Evolutionary conservation across 768 basidiomycete genomes (phyloP).

Genomic region (Tulasnella sp.): DNA sequence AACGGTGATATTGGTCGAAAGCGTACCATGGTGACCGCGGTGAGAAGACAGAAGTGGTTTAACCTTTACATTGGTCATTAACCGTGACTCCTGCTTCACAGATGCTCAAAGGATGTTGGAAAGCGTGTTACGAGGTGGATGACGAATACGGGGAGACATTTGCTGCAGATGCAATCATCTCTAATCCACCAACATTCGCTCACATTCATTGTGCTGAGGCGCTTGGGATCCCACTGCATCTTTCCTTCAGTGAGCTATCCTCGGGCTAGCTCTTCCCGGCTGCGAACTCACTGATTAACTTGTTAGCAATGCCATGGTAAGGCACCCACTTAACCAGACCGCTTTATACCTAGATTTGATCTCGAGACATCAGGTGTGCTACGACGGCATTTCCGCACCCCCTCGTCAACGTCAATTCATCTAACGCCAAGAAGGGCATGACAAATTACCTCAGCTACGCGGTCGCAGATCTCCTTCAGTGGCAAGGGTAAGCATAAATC

Average conservation of each 20-base stretch:
- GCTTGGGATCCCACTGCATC: constrained; percentile 43
- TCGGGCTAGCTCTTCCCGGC: too few relatives aligned
- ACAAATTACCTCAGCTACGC: constrained; percentile 50
- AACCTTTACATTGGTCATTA: background rate
- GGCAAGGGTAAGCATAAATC: constrained; percentile 38
- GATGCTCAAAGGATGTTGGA: constrained; percentile 56
- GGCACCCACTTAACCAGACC: too few relatives aligned
- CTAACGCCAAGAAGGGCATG: constrained; percentile 42
- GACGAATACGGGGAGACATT: constrained; percentile 35
- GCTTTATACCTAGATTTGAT: too few relatives aligned
- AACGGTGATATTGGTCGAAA: constrained; percentile 54
- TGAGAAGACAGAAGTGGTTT: background rate
- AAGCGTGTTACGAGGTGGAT: constrained; percentile 40
- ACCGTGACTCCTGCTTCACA: constrained; percentile 19
- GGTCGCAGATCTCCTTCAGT: constrained; percentile 46
- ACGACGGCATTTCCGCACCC: constrained; percentile 50
- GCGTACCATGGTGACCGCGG: constrained; percentile 44
- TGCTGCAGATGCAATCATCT: constrained; percentile 52
- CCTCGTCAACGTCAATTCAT: constrained; percentile 44
- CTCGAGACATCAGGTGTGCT: constrained; percentile 31
- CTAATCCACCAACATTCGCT: constrained; percentile 58
- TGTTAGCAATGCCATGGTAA: constrained; percentile 54
- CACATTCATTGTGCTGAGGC: constrained; percentile 58
- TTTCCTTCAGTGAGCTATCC: constrained; percentile 43
- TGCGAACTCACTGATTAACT: too few relatives aligned